Evolutionary conservation across 345 rosid genomes (phyloP).

Genomic region (Murraya koenigii): DNA sequence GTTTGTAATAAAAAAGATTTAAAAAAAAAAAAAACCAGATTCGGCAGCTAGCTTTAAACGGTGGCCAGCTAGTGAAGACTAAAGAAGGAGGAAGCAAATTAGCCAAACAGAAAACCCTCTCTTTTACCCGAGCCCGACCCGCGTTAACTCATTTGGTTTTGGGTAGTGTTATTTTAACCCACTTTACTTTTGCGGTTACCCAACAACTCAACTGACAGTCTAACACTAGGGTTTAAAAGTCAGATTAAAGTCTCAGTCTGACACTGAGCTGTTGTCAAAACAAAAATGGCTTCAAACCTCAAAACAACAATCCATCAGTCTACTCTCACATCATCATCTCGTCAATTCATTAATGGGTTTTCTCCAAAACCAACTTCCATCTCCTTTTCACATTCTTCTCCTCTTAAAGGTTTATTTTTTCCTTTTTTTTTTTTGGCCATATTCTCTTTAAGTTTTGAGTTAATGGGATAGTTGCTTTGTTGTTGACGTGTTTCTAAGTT

Average conservation of each 20-base stretch:
- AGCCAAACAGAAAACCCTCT: neutral
- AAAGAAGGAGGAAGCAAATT: neutral
- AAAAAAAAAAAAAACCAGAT: neutral
- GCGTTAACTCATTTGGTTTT: too few species aligned
- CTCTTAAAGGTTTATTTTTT: conserved; percentile 26
- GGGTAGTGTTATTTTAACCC: neutral
- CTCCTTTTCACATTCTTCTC: neutral
- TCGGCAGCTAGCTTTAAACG: neutral
- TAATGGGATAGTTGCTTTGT: neutral
- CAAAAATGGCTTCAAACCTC: conserved; percentile 9
- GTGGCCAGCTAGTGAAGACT: neutral
- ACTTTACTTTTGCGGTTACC: neutral
- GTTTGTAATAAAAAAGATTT: neutral
- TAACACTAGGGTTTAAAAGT: neutral
- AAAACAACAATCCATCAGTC: neutral
- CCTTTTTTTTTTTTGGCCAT: neutral
- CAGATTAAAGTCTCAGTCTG: neutral
- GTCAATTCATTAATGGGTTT: neutral
- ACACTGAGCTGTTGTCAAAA: neutral
- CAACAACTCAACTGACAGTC: neutral
- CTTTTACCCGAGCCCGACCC: neutral
- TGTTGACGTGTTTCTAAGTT: neutral
- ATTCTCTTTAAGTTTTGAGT: neutral
- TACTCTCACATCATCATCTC: neutral
- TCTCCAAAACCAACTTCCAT: neutral